These are phyloP conservation scores for Pseudogymnoascus sp. DNA, from an alignment of 2,329 filamentous ascomycete genomes.

Conservation along the genomic window DNA sequence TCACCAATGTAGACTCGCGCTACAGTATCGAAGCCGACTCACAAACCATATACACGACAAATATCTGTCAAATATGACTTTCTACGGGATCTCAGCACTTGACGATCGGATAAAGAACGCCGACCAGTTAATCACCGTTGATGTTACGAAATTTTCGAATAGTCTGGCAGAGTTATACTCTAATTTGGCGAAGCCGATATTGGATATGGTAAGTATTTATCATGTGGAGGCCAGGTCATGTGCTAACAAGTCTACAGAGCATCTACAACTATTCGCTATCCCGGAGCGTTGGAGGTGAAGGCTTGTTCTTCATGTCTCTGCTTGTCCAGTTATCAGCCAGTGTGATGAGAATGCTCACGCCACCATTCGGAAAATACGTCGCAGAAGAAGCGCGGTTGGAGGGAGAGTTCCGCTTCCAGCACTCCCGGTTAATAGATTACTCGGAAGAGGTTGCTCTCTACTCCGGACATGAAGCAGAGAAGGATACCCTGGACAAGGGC, in stretches of 20 bases:
- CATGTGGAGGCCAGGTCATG: conserved; percentile 20
- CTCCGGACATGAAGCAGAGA: conserved; percentile 85
- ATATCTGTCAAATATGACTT: conserved; percentile 95
- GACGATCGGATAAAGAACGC: conserved; percentile 98
- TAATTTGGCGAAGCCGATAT: conserved; percentile 86
- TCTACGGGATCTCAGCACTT: conserved; percentile 90
- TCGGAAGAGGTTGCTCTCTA: conserved; percentile 93
- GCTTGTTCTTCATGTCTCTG: conserved; percentile 89
- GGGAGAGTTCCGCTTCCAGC: conserved; percentile 93
- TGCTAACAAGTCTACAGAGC: conserved; percentile 36
- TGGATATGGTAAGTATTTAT: conserved; percentile 67
- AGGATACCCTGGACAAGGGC: conserved; percentile 93
- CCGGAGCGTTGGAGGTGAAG: conserved; percentile 91
- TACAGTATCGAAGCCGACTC: conserved; percentile 86
- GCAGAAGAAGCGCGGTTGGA: conserved; percentile 92
- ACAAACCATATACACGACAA: conserved; percentile 95
- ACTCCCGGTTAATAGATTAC: conserved; percentile 91
- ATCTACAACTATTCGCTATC: conserved; percentile 96
- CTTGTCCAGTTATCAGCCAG: conserved; percentile 86
- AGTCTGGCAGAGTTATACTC: conserved; percentile 92
- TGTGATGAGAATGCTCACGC: conserved; percentile 88
- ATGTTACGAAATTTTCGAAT: conserved; percentile 94
- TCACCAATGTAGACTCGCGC: conserved; percentile 88
- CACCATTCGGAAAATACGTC: conserved; percentile 95
- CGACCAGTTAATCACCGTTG: conserved; percentile 93